Evolutionary conservation across 192 early-diverging fungal genomes (phyloP), one percentile per base, ranked within the genome.

Genomic region (Backusella psychrophila): DNA sequence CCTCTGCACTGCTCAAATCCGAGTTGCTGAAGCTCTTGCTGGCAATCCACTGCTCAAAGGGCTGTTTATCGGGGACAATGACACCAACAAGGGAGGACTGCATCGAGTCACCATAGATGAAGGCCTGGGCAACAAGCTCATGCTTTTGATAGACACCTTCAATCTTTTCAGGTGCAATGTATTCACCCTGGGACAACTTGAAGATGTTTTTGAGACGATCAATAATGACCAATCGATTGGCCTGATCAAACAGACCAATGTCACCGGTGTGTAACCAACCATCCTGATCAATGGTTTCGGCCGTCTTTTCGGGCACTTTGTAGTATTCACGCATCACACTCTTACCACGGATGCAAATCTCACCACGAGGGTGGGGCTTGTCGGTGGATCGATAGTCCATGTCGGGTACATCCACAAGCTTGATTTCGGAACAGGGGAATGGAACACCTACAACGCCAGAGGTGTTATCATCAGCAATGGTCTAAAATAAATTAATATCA

Each of bases 51-150:
- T 85, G 76, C 35, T 86, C 78, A 73, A 96, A 89, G 0, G 82
- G 66, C 39, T 92, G 91, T 29, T 85, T 85, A 53, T 96, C 90
- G 21, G 98, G 98, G 1, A 96, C 93, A 21, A 97, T 86, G 33
- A 99, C 83, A 66, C 86, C 95, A 1, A 99, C 96, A 21, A 98
- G 79, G 56, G 90, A 89, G 41, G 90, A 86, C 85, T 95, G 90
- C 66, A 98, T 85, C 31, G 93, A 94, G 78, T 99, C 95, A 68
- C 98, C 98, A 85, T 98, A 93, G 12, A 99, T 93, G 82, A 93
- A 98, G 66, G 94, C 84, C 83, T 98, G 96, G 36, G 94, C 90
- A 6, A 98, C 85, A 33, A 93, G 80, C 66, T 80, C 81, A 81
- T 92, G 87, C 80, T 94, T 94, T 66, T 82, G 82, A 79, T 93